phyloP scores from a whole-genome alignment of 768 basidiomycete species.

The Bullera alba region DNA sequence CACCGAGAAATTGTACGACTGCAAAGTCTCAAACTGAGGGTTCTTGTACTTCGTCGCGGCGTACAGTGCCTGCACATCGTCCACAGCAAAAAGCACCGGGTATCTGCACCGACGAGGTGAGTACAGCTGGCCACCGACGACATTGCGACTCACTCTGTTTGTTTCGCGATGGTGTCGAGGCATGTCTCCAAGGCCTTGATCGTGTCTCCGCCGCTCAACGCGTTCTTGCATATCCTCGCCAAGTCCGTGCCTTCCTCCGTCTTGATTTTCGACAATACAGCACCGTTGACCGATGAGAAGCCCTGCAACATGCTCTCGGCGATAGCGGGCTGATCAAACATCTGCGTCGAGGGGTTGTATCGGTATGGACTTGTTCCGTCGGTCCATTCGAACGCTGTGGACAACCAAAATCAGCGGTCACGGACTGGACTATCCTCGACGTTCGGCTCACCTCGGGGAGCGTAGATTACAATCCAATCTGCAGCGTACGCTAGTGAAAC shows the following conservation, averaged over 20 bases:
- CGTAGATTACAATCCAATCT: conserved; percentile 76
- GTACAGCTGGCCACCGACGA: not conserved
- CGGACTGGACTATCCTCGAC: not conserved
- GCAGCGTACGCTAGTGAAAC: conserved; percentile 60
- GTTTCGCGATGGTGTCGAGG: conserved; percentile 58
- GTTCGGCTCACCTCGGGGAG: conserved; percentile 60
- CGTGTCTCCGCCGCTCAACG: conserved; percentile 54
- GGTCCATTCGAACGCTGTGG: conserved; percentile 57
- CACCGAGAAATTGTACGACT: conserved; percentile 69
- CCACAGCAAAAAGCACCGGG: conserved; percentile 75
- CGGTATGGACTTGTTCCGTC: conserved; percentile 65
- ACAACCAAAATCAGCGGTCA: not conserved
- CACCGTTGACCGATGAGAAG: conserved; percentile 57
- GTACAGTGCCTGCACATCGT: conserved; percentile 80
- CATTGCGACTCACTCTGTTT: conserved; percentile 54
- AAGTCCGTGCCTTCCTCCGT: conserved; percentile 42
- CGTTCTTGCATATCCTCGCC: conserved; percentile 55
- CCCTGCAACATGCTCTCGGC: conserved; percentile 61
- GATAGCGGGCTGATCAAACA: conserved; percentile 65
- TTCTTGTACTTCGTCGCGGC: conserved; percentile 61
- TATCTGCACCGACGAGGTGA: conserved; percentile 51
- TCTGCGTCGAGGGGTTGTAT: conserved; percentile 69
- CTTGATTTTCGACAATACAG: conserved; percentile 42
- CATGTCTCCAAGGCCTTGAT: conserved; percentile 57
- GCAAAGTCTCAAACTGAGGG: conserved; percentile 62